phyloP scores from a whole-genome alignment of 352 stramenopile genomes.

The Globisporangium lucens region DNA sequence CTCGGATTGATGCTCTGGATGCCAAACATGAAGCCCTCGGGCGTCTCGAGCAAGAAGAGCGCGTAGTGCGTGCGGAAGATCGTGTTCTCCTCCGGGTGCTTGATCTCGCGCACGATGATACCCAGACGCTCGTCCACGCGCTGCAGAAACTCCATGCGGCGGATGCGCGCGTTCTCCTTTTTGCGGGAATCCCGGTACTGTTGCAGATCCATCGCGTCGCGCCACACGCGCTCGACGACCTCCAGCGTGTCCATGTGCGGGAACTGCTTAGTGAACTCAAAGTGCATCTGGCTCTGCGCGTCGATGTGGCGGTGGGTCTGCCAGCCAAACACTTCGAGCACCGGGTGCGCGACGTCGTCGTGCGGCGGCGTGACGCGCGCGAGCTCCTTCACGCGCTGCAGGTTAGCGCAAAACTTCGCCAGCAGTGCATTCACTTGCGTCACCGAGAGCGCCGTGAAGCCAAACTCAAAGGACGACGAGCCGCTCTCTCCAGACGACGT shows the following conservation, averaged over 20 bases:
- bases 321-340: conserved; percentile 37
- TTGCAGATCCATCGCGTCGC: conserved; percentile 23
- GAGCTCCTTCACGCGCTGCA: conserved; percentile 20
- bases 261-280: conserved; percentile 36
- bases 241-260: conserved; percentile 23
- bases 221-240: conserved; percentile 27
- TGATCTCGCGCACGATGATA: conserved; percentile 33
- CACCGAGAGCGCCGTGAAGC: conserved; percentile 21
- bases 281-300: conserved; percentile 32
- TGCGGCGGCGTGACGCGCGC: background rate
- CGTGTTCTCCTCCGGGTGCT: conserved; percentile 28
- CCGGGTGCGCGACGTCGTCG: background rate
- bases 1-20: conserved; percentile 37
- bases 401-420: conserved; percentile 18
- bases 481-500: background rate
- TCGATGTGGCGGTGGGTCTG: conserved; percentile 32
- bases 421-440: conserved; percentile 15
- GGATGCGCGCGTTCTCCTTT: conserved; percentile 20
- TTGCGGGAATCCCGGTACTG: conserved; percentile 16
- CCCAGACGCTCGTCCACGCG: conserved; percentile 24
- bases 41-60: conserved; percentile 21
- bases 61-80: conserved; percentile 39
- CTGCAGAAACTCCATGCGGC: conserved; percentile 35
- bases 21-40: conserved; percentile 23
- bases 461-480: conserved; percentile 10